Evolutionary conservation across 2,329 filamentous ascomycete species (phyloP), one percentile per base, ranked within the genome.

Genomic region (Aspergillus sergii): DNA sequence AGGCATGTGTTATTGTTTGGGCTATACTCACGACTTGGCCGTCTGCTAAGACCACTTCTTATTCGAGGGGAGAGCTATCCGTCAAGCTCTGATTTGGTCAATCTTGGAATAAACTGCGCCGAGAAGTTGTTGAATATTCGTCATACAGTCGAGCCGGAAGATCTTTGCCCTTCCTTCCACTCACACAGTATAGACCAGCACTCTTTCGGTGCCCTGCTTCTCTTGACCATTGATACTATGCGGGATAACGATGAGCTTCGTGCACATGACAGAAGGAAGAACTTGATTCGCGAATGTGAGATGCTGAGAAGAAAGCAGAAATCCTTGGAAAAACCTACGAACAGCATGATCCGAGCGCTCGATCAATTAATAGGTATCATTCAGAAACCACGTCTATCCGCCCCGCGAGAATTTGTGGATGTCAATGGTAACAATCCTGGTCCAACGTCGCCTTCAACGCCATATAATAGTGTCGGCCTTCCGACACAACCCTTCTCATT

Each of bases 181-280:
- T 57, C 54, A 39, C 36, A 57, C 23, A 57, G 54, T 41, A 39
- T 39, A 5, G 54, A 57, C 23, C 54, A 57, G 7, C 54, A 57
- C 36, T 39, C 34, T 1, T 57, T 57, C 19, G 36, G 36, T 26
- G 54, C 54, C 26, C 30, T 57, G 54, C 54, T 57, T 21, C 14
- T 57, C 34, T 39, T 43, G 11, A 21, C 54, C 30, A 41, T 43
- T 21, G 39, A 43, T 43, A 43, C 21, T 3, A 43, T 43, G 39
- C 19, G 39, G 19, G 39, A 43, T 21, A 43, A 21, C 0, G 39
- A 43, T 43, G 39, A 9, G 7, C 39, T 10, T 43, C 39, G 39
- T 43, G 39, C 39, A 21, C 19, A 10, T 4, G n/a, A 43, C 39
- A 43, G 39, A 43, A 43, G 19, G 39, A 43, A 43, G 19, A 43